Conservation (phyloP, 495 filamentous ascomycete species). For the Bacidia rubella region DNA sequence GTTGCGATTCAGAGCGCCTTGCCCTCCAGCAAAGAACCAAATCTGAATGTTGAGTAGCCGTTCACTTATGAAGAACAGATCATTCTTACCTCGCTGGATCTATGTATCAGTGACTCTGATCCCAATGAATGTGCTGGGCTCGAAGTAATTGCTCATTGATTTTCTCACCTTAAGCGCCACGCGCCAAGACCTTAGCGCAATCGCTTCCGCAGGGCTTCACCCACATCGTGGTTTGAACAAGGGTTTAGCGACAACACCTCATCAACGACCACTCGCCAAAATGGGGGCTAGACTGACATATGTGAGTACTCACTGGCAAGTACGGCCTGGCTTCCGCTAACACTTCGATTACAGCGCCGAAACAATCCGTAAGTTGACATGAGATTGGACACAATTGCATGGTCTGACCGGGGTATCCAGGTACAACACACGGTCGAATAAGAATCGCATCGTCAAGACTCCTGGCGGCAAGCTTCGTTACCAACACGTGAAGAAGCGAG, state of each 20-base stretch:
- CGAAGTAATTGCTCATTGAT: not conserved
- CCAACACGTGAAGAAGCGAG: constrained; percentile 98
- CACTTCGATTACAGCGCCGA: constrained; percentile 46
- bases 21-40: not conserved
- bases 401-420: constrained; percentile 33
- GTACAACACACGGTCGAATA: constrained; percentile 97
- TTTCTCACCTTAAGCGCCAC: not conserved
- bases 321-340: constrained; percentile 18
- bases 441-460: constrained; percentile 89
- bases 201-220: not conserved
- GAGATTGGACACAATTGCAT: not conserved
- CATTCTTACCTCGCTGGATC: not conserved
- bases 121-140: not conserved
- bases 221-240: too few relatives aligned
- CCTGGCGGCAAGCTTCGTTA: constrained; percentile 88
- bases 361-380: constrained; percentile 71
- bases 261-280: constrained; percentile 27
- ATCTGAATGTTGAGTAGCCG: not conserved
- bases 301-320: constrained; percentile 36
- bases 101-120: not conserved
- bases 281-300: constrained; percentile 59
- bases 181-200: constrained; percentile 6
- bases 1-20: too few relatives aligned
- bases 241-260: not conserved
- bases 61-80: not conserved